Percentiles rank a stretch among this genome's conserved stretches.
phyloP scores from a whole-genome alignment of 805 yeast genomes.

The Starmerella khaoyaiensis region DNA sequence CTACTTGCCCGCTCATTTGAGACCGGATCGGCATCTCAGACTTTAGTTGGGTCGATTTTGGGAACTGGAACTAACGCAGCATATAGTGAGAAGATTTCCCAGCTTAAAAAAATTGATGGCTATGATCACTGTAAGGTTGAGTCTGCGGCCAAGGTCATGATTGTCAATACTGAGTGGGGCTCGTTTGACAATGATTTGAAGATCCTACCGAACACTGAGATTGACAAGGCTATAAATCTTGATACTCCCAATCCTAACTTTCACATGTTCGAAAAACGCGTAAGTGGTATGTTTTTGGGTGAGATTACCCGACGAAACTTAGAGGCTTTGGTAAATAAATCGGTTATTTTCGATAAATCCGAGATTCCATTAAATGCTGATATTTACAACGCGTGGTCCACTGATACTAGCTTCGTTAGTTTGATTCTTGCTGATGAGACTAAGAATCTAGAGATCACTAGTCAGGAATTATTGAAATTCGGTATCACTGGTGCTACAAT shows the following conservation, averaged over 20 bases:
- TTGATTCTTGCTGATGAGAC: slow-evolving; percentile 77
- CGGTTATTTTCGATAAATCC: slow-evolving; percentile 37
- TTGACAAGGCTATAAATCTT: slow-evolving; percentile 59
- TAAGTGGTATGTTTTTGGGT: slow-evolving; percentile 86
- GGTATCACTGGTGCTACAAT: slow-evolving; percentile 47
- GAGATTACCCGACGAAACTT: slow-evolving; percentile 69
- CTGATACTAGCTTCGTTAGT: slow-evolving; percentile 75
- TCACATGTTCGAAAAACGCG: slow-evolving; percentile 87
- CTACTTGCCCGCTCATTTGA: slow-evolving; percentile 77
- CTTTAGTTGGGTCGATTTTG: slow-evolving; percentile 79
- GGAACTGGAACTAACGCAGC: slow-evolving; percentile 99
- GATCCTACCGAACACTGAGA: slow-evolving; percentile 63
- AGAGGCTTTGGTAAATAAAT: slow-evolving; percentile 46
- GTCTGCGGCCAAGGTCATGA: slow-evolving; percentile 43
- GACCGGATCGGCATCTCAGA: slow-evolving; percentile 52
- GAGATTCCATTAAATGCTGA: slow-evolving; percentile 26
- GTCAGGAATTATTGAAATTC: slow-evolving; percentile 38
- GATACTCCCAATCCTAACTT: slow-evolving; percentile 68
- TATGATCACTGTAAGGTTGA: slow-evolving; percentile 37
- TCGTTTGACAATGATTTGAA: slow-evolving; percentile 78
- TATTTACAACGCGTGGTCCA: slow-evolving; percentile 48
- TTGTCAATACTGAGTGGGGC: slow-evolving; percentile 95
- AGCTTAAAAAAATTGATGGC: slow-evolving; percentile 43
- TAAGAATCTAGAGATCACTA: slow-evolving; percentile 35
- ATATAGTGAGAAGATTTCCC: slow-evolving; percentile 62